phyloP scores from a whole-genome alignment of 202 grass and related monocot genomes.

The Miscanthus sacchariflorus region DNA sequence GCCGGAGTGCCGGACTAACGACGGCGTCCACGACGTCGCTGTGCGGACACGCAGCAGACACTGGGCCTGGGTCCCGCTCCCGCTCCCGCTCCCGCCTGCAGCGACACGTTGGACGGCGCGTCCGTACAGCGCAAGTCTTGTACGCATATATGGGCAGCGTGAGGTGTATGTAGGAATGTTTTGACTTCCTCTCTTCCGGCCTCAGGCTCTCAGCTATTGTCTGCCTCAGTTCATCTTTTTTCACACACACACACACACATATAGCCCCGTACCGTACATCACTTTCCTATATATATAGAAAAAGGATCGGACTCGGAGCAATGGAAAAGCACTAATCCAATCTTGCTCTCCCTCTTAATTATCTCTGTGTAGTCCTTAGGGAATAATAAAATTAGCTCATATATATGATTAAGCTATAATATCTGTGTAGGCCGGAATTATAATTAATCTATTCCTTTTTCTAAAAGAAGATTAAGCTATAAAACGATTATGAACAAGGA shows the following conservation, averaged over 20 bases:
- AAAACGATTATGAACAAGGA: neutral
- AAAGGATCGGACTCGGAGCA: neutral
- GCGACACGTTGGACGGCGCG: neutral
- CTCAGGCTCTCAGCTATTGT: neutral
- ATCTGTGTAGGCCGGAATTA: too few species aligned
- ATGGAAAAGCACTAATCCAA: neutral
- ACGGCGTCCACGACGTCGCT: too few species aligned
- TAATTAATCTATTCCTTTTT: too few species aligned
- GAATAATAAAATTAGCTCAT: neutral
- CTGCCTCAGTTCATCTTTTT: neutral
- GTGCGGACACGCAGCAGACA: neutral
- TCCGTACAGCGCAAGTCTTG: neutral
- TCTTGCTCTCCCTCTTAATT: neutral
- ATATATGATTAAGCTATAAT: neutral
- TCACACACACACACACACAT: too few species aligned
- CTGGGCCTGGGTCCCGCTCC: neutral
- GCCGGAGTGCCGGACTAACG: neutral
- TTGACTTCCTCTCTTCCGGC: neutral
- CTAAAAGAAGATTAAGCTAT: too few species aligned
- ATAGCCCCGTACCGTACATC: neutral
- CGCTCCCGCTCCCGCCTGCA: neutral
- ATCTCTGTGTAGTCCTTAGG: neutral
- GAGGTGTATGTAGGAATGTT: neutral
- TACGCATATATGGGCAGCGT: too few species aligned
- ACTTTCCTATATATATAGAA: neutral